Base-by-base conservation (phyloP, 345 rosid genomes). In the Abelmoschus esculentus region DNA sequence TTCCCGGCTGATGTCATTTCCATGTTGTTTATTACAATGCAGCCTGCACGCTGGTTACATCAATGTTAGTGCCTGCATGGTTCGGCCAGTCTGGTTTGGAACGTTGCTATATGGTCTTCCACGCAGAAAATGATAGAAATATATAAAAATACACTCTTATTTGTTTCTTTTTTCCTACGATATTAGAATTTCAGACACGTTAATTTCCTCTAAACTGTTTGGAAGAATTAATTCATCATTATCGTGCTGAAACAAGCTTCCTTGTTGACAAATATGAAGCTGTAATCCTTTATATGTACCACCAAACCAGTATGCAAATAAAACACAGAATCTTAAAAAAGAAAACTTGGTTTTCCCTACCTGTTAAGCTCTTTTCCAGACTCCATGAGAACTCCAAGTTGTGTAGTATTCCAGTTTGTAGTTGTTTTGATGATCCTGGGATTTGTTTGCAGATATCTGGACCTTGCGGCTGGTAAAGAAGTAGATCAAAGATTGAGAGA, bases 361-460 rank as follows among this genome's bases (percentile, higher is more conserved):
- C 17, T 19, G 10, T 9, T 50, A 14, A 55, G 14, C 13, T 55
- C 6, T 19, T 55, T 55, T 17, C 2, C 26, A 17, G 12, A 0
- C 13, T 6, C 13, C 17, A 71, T 71, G 83, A 77, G 54, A 72
- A 31, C 7, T 42, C 22, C 13, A 6, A 72, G 42, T 49, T 46
- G 61, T 44, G 15, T 22, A 17, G 53, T n/a, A n/a, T n/a, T 62
- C 50, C 29, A 36, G 15, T 46, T 74, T 17, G 47, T 77, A 1
- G 17, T 47, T 6, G 3, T 73, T 19, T 29, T 61, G 13, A 36
- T 73, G 34, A 38, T 81, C 62, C 63, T 73, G 36, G 63, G 61
- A 9, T 2, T 38, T 1, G n/a, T 78, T 56, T 68, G 78, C 62
- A 66, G 78, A 52, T 34, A 72, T 3, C 29, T 71, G 47, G 49